Percentiles rank a stretch among this genome's conserved stretches.
Evolutionary conservation across 1,284 basidiomycete species (phyloP).

Genomic region (Sporisorium exsertum): DNA sequence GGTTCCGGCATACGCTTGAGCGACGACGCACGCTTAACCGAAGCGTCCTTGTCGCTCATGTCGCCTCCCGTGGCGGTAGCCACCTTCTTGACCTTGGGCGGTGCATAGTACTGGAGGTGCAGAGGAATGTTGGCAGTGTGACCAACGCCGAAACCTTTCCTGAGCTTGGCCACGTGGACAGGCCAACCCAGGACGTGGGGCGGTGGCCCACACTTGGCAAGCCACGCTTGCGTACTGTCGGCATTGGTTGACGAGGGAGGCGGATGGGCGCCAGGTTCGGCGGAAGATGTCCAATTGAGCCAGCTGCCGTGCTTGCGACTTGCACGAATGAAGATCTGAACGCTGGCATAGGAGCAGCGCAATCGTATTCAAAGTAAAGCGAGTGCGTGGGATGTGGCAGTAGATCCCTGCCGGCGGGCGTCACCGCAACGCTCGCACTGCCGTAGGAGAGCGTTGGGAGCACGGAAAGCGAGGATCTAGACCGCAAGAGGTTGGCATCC

Average conservation of each 20-base stretch:
- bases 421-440: slow-evolving; percentile 1
- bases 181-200: slow-evolving; percentile 64
- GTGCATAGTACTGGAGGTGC: slow-evolving; percentile 52
- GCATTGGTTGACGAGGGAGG: slow-evolving; percentile 8
- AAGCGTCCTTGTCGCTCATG: slow-evolving; percentile 12
- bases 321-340: slow-evolving; percentile 63
- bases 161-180: slow-evolving; percentile 54
- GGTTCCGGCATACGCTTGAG: slow-evolving; percentile 16
- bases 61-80: slow-evolving; percentile 6
- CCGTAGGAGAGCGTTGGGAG: slow-evolving; percentile 37
- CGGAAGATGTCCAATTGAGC: slow-evolving; percentile 34
- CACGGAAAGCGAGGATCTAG: slow-evolving; percentile 29
- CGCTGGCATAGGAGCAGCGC: slow-evolving; percentile 57
- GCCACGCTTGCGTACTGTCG: slow-evolving; percentile 19
- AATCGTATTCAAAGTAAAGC: slow-evolving; percentile 64
- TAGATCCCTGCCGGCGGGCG: slow-evolving; percentile 1
- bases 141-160: slow-evolving; percentile 48
- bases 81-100: slow-evolving; percentile 38
- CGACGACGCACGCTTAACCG: slow-evolving; percentile 9
- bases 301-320: slow-evolving; percentile 64
- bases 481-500: slow-evolving; percentile 37
- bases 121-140: slow-evolving; percentile 48
- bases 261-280: slow-evolving; percentile 9
- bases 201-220: slow-evolving; percentile 51
- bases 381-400: slow-evolving; percentile 54